phyloP scores from a whole-genome alignment of 345 rosid genomes.

The Cardamine occulta region DNA sequence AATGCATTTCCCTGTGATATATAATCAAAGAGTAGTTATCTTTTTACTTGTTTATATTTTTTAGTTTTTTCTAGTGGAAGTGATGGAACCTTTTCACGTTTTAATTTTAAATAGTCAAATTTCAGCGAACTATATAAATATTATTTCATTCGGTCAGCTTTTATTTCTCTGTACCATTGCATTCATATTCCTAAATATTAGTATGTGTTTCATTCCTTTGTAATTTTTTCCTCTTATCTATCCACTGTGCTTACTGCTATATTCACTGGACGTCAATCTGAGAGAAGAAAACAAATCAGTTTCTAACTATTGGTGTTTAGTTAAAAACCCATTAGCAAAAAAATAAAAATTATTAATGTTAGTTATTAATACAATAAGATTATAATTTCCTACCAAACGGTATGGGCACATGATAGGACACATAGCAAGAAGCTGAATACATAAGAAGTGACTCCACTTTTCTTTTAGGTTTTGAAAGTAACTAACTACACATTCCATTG shows the following conservation, averaged over 20 bases:
- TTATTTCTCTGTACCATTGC: background rate
- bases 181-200: background rate
- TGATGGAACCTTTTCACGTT: background rate
- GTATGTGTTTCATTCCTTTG: background rate
- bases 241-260: background rate
- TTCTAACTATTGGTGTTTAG: background rate
- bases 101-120: background rate
- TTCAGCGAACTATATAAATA: background rate
- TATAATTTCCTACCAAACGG: conserved; percentile 12
- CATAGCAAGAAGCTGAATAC: conserved; percentile 8
- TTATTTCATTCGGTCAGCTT: background rate
- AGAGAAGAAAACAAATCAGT: background rate
- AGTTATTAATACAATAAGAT: background rate
- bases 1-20: background rate
- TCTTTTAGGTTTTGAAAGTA: background rate
- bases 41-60: no score
- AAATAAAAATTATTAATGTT: background rate
- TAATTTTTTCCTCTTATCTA: background rate
- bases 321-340: background rate
- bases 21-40: background rate
- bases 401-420: conserved; percentile 35
- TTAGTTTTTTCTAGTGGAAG: background rate
- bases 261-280: background rate
- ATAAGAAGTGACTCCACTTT: conserved; percentile 2
- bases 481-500: conserved; percentile 17